Percentiles rank a stretch among this genome's conserved stretches.
Evolutionary conservation across 495 filamentous ascomycete species (phyloP).

Genomic region (Letharia lupina): DNA sequence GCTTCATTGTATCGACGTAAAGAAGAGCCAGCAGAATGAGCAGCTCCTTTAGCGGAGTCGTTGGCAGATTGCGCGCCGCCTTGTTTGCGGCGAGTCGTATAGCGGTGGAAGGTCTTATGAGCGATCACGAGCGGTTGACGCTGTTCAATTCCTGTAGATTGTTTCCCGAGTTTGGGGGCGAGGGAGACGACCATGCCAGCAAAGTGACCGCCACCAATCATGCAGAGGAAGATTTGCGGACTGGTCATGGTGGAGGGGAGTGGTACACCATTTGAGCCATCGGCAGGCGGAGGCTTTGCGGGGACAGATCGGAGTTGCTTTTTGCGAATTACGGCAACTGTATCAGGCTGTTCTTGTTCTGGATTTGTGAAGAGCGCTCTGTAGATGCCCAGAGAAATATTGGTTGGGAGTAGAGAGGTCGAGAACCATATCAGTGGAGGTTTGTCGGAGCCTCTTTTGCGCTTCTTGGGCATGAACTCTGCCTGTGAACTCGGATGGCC

Average conservation of each 20-base stretch:
- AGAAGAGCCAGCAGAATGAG: constrained; percentile 86
- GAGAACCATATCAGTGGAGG: constrained; percentile 80
- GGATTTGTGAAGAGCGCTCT: constrained; percentile 65
- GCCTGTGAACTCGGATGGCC: constrained; percentile 46
- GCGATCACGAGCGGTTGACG: constrained; percentile 78
- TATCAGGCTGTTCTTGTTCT: constrained; percentile 54
- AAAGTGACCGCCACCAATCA: constrained; percentile 97
- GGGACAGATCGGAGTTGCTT: constrained; percentile 69
- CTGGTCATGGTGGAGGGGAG: constrained; percentile 45
- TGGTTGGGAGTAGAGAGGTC: constrained; percentile 61
- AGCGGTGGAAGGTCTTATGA: constrained; percentile 96
- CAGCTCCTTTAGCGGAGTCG: constrained; percentile 81
- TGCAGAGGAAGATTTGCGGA: constrained; percentile 88
- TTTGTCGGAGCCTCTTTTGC: constrained; percentile 52
- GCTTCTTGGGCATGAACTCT: constrained; percentile 33
- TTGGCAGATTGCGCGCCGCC: constrained; percentile 90
- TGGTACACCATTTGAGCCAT: constrained; percentile 40
- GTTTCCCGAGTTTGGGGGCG: constrained; percentile 67
- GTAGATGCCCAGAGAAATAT: constrained; percentile 79
- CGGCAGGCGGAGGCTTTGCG: constrained; percentile 40
- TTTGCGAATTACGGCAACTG: constrained; percentile 57
- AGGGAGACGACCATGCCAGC: constrained; percentile 91
- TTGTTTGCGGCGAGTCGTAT: constrained; percentile 92
- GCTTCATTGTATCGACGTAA: constrained; percentile 90
- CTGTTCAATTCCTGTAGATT: constrained; percentile 59